Evolutionary conservation across 2,329 filamentous ascomycete species (phyloP), one percentile per base, ranked within the genome.

Genomic region (Xylaria sp.): DNA sequence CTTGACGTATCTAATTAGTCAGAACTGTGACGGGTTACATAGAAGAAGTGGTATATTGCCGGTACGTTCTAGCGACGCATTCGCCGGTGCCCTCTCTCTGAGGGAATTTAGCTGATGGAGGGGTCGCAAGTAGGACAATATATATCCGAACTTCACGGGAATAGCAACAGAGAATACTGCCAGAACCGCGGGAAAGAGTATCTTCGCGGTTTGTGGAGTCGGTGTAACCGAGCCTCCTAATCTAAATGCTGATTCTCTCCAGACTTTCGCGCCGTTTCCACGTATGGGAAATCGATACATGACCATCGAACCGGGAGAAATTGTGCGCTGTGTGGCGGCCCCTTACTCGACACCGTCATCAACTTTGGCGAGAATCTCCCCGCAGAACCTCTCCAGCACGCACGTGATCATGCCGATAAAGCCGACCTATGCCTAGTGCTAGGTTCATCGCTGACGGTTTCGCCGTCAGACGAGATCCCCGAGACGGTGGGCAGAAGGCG

Each of bases 301-400:
- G 83, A 85, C 62, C 84, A 85, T 65, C 81, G 83, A 42, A 86
- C 83, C 0, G 82, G 82, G 0, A 80, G 83, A 5, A 83, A 82
- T 50, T 85, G 83, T 68, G 75, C 76, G 0, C 55, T 73, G 0
- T 85, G 83, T 57, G 75, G 73, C 2, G 82, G 81, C 0, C 66
- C 67, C 2, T 78, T 85, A 0, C 76, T 79, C 8, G 83, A 84
- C 64, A 84, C 73, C 29, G 84, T 84, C 73, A 78, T 84, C 73
- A 84, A 84, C 64, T 84, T 85, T 64, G 81, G 79, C 55, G 83
- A 84, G 60, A 50, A 50, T 1, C 73, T 85, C 0, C 77, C 76
- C 0, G 75, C 71, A 0, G 69, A 78, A 0, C 69, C 78, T 0
- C 70, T 85, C 0, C 63, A 76, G 8, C 75, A 72, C 0, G 83